Evolutionary conservation across 73 alveolate genomes (phyloP).

Genomic region (Tetrahymena thermophila): DNA sequence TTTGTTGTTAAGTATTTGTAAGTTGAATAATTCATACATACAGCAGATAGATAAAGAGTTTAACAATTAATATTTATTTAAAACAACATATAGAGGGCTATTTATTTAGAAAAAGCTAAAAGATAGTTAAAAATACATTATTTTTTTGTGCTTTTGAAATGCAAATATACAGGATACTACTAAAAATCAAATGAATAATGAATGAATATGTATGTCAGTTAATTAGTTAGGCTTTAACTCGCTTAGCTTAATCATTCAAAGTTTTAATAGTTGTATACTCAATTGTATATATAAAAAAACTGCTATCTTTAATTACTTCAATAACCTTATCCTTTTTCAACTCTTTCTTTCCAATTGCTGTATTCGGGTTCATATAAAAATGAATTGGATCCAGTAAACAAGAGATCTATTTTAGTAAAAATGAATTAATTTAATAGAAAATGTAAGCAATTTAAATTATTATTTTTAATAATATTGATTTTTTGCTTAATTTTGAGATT

Average conservation of each 20-base stretch:
- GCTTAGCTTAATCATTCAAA: background rate
- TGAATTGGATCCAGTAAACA: background rate
- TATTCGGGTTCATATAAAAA: background rate
- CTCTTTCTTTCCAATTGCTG: constrained; percentile 3
- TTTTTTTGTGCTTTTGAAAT: background rate
- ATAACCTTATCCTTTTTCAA: background rate
- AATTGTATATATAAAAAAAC: background rate
- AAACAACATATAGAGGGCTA: background rate
- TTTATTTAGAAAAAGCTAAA: background rate
- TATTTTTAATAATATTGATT: too few relatives aligned
- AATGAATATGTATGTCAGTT: background rate
- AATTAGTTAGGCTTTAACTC: background rate
- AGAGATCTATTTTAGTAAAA: background rate
- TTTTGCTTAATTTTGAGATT: too few relatives aligned
- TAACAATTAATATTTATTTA: background rate
- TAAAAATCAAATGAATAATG: background rate
- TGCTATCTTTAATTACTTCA: background rate
- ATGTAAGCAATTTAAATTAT: too few relatives aligned
- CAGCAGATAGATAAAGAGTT: background rate
- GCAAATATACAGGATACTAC: background rate
- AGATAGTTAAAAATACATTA: background rate
- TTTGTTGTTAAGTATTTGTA: background rate
- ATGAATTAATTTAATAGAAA: background rate
- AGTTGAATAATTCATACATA: background rate
- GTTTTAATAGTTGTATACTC: background rate